Evolutionary conservation across 2,329 filamentous ascomycete genomes (phyloP), one percentile per base, ranked within the genome.

Genomic region (Trichocomaceae sp.): DNA sequence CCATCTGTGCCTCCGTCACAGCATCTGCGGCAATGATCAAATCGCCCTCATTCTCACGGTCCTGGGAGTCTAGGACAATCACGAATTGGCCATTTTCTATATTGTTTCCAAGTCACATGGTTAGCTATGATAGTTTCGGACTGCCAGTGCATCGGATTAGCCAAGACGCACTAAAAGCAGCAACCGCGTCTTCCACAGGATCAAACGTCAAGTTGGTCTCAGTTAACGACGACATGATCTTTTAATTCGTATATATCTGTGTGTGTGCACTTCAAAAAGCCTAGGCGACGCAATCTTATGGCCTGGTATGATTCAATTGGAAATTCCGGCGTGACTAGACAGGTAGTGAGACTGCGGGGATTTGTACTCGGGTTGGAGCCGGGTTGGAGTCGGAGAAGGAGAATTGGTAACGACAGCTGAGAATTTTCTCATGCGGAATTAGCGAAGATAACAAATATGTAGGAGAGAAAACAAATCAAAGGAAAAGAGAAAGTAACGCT

Each of bases 11-110:
- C 22, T 90, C 80, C 8, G 92, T 96, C 60, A 96, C 77, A 65
- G 87, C 81, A 62, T 90, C 78, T 59, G 90, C 92, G 62, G 93
- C 89, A 68, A 97, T 95, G 73, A 97, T 96, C 48, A 99, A 83
- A 76, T 99, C 93, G 72, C 91, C 93, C 80, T 99, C 93, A 72
- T 99, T 99, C 74, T 99, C 93, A 72, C 93, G 91, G 59, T 85
- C 83, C 60, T 90, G 84, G 63, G 89, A 88, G 77, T 99, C 93
- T 66, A 99, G 88, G 37, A 96, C 92, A 59, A 99, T 84, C 69
- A 99, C 86, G 80, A 97, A 97, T 69, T 97, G 85, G 72, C 90
- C 90, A 72, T 84, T 82, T 66, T 79, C 85, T 88, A 56, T 47
- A 37, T 9, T 20, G 6, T 1, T 10, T 15, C 12, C 10, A 12